phyloP scores from a whole-genome alignment of 331 rosid species.

The Pyrus hybrid region DNA sequence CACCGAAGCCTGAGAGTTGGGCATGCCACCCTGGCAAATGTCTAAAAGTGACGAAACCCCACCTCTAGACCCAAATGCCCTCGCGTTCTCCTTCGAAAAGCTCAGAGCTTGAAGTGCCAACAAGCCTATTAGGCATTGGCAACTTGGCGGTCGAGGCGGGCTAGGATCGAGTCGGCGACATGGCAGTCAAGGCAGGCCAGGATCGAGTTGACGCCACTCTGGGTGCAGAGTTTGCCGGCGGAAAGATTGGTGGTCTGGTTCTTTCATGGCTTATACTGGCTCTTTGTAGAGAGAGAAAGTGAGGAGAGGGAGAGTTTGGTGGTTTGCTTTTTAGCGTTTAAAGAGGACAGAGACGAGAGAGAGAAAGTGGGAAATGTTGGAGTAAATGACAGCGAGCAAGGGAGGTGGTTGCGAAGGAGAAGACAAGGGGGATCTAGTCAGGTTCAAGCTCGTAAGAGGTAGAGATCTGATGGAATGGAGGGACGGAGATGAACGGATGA shows the following conservation, averaged over 20 bases:
- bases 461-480: no score
- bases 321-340: neutral
- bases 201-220: constrained; percentile 65
- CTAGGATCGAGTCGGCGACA: no score
- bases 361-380: neutral
- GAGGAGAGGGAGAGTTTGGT: neutral
- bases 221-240: constrained; percentile 78
- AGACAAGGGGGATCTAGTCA: neutral
- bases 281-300: neutral
- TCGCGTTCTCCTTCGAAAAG: constrained; percentile 58
- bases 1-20: constrained; percentile 74
- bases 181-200: no score
- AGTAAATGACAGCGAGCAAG: neutral
- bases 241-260: constrained; percentile 18
- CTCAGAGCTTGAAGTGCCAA: constrained; percentile 65
- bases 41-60: constrained; percentile 79
- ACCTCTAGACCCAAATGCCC: constrained; percentile 81
- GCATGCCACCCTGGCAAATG: constrained; percentile 78
- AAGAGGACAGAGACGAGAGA: neutral
- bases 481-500: no score
- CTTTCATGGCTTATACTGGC: constrained; percentile 35
- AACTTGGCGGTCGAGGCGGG: constrained; percentile 53
- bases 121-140: constrained; percentile 65
- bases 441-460: no score
- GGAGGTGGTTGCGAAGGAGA: neutral